Evolutionary conservation across 441 rosid species (phyloP).

Genomic region (Gossypium schwendimanii): DNA sequence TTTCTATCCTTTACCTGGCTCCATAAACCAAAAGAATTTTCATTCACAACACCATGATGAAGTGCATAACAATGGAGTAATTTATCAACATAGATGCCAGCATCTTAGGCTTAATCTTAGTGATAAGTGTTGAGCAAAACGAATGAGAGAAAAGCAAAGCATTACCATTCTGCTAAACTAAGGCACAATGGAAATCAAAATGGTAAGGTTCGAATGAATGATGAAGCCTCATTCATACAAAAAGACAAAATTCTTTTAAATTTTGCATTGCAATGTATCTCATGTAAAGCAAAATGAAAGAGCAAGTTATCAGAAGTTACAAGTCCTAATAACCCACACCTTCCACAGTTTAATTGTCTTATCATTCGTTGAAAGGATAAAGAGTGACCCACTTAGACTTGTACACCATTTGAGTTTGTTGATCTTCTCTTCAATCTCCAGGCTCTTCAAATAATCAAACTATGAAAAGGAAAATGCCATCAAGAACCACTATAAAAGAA

Average conservation of each 20-base stretch:
- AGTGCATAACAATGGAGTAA: not conserved
- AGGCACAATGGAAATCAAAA: not conserved
- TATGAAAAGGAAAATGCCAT: constrained; percentile 18
- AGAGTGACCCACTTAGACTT: constrained; percentile 36
- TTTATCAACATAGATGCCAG: not conserved
- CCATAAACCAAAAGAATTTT: constrained; percentile 13
- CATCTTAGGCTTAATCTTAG: not conserved
- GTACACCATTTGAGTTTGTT: constrained; percentile 57
- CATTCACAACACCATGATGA: constrained; percentile 9
- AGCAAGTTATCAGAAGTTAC: not conserved
- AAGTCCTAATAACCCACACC: constrained; percentile 25
- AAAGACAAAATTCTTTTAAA: not conserved
- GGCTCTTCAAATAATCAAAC: constrained; percentile 70
- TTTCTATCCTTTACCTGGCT: constrained; percentile 47
- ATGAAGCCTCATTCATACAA: not conserved
- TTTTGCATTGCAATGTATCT: not conserved
- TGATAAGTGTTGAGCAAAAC: not conserved
- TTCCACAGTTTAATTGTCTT: constrained; percentile 71
- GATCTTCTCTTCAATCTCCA: constrained; percentile 74
- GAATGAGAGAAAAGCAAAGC: not conserved
- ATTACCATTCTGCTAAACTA: not conserved
- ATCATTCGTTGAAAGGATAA: constrained; percentile 62
- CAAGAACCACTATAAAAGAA: not conserved
- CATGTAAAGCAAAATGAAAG: not conserved
- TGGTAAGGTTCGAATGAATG: not conserved